Evolutionary conservation across 345 rosid species (phyloP).

Genomic region (Camelina sativa): DNA sequence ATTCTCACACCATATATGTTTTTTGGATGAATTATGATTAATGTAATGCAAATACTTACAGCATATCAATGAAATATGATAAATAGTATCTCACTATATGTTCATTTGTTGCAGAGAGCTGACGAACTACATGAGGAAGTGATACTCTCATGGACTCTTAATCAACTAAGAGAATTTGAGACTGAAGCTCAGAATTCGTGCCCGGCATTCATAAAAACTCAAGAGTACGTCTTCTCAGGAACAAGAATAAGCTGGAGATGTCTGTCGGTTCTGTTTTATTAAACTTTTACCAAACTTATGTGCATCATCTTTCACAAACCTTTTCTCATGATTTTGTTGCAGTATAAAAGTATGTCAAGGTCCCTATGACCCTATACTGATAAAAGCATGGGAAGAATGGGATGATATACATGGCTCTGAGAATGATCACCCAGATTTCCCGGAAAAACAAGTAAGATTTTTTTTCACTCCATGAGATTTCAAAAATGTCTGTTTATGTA

Average conservation of each 20-base stretch:
- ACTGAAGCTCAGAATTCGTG: conserved; percentile 55
- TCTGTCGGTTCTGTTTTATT: conserved; percentile 16
- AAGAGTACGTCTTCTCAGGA: conserved; percentile 64
- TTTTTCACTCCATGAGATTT: conserved; percentile 28
- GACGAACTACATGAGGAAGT: conserved; percentile 96
- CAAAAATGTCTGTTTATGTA: not conserved
- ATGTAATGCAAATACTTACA: conserved; percentile 26
- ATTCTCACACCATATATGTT: not conserved
- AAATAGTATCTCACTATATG: conserved; percentile 27
- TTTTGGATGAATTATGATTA: conserved; percentile 22
- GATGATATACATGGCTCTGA: conserved; percentile 79
- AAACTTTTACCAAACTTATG: conserved; percentile 15
- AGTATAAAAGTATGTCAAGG: conserved; percentile 91
- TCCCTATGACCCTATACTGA: conserved; percentile 66
- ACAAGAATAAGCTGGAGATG: conserved; percentile 28
- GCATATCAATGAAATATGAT: conserved; percentile 7
- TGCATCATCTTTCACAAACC: conserved; percentile 22
- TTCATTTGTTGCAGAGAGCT: conserved; percentile 71
- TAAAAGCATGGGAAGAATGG: conserved; percentile 96
- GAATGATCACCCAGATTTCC: conserved; percentile 92
- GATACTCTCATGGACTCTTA: conserved; percentile 77
- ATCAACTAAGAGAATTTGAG: conserved; percentile 55
- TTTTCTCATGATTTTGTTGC: conserved; percentile 27
- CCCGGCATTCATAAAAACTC: conserved; percentile 70
- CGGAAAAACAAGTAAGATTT: conserved; percentile 69